Conservation (phyloP, 108 stramenopile genomes). For the Skeletonema costatum region DNA sequence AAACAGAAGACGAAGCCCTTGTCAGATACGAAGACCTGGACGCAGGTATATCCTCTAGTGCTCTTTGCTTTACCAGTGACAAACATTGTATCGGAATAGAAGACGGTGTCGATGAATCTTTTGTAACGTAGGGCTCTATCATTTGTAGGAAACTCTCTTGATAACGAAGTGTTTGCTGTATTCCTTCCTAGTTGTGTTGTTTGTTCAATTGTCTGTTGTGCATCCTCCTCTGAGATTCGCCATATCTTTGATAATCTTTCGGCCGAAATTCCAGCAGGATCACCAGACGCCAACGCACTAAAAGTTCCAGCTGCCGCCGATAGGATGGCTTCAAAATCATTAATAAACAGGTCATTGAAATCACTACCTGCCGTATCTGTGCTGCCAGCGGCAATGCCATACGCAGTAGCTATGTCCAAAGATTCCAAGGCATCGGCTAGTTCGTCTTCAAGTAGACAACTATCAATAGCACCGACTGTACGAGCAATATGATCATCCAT, state of each 20-base stretch:
- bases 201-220: slow-evolving; percentile 21
- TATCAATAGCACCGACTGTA: no score
- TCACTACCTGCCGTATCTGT: neutral
- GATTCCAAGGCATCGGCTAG: neutral
- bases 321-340: neutral
- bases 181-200: slow-evolving; percentile 22
- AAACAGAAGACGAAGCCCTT: slow-evolving; percentile 24
- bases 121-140: slow-evolving; percentile 30
- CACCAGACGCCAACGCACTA: slow-evolving; percentile 1
- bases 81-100: slow-evolving; percentile 44
- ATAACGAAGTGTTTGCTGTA: neutral
- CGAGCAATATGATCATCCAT: no score
- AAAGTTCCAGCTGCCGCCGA: slow-evolving; percentile 10
- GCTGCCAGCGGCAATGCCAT: neutral
- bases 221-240: slow-evolving; percentile 17
- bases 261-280: slow-evolving; percentile 18
- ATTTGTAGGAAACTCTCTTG: slow-evolving; percentile 36
- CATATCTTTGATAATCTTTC: slow-evolving; percentile 38
- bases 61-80: slow-evolving; percentile 32
- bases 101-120: slow-evolving; percentile 7
- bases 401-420: neutral
- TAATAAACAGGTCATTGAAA: neutral
- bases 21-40: slow-evolving; percentile 37
- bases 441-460: neutral
- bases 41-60: slow-evolving; percentile 18